Conservation (phyloP, 176 grass and related monocot species). For the Tillandsia fasciculata region DNA sequence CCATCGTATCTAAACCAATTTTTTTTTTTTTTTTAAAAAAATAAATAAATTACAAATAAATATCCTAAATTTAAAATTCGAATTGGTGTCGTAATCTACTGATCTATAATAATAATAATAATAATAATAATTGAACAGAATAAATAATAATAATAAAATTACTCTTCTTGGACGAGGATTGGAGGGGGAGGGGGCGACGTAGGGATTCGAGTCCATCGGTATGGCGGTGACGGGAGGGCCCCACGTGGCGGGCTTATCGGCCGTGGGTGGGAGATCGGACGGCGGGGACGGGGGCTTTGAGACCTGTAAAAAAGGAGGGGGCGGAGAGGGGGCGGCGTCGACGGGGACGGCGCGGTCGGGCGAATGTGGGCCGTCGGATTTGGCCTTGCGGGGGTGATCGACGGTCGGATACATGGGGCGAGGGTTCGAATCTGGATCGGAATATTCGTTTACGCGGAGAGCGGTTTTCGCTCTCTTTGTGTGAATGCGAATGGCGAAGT, state of each 20-base stretch:
- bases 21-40: not conserved
- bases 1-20: slow-evolving; percentile 38
- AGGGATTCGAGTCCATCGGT: not conserved
- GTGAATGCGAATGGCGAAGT: too few species aligned
- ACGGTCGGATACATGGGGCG: not conserved
- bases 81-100: not conserved
- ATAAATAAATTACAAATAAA: not conserved
- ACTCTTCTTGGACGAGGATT: not conserved
- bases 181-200: not conserved
- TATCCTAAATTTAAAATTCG: not conserved
- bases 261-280: not conserved
- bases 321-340: not conserved
- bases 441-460: not conserved
- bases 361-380: not conserved
- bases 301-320: not conserved
- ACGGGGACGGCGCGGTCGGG: not conserved
- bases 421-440: not conserved
- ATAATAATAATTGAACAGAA: not conserved
- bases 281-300: not conserved
- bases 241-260: not conserved
- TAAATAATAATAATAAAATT: not conserved
- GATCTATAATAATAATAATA: too few species aligned
- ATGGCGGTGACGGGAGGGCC: not conserved
- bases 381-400: not conserved
- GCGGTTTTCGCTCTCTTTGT: too few species aligned